A percentile compares a stretch with the other conserved stretches of the same genome.
phyloP scores from a whole-genome alignment of 1,284 basidiomycete species.

The Leccinum fallax region DNA sequence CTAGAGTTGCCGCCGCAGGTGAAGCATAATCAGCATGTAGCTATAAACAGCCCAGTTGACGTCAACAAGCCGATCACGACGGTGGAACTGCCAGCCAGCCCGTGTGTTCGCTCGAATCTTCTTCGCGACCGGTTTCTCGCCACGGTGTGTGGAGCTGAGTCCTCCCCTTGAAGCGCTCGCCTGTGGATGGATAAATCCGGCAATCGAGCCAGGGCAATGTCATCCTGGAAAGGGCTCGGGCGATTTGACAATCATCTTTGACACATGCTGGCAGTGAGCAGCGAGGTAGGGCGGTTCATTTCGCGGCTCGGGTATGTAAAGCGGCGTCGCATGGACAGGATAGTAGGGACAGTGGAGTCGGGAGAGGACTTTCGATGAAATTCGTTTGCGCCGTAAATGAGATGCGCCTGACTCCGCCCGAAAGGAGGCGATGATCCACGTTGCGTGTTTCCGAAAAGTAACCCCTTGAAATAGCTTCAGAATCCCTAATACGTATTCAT shows the following conservation, averaged over 20 bases:
- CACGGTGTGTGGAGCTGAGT: background rate
- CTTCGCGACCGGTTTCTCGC: background rate
- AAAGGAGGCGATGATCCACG: background rate
- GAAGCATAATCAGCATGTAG: background rate
- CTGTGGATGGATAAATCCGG: background rate
- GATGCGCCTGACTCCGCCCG: background rate
- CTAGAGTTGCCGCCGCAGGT: background rate
- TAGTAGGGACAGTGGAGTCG: background rate
- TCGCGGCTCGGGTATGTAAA: background rate
- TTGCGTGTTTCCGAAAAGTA: background rate
- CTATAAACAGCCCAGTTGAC: background rate
- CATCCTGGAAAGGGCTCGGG: background rate
- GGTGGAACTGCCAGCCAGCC: background rate
- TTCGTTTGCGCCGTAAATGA: background rate
- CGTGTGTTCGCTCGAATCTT: background rate
- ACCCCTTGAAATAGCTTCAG: background rate
- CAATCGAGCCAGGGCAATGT: background rate
- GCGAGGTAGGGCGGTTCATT: background rate
- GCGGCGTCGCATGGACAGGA: background rate
- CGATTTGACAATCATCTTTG: background rate
- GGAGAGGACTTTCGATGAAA: background rate
- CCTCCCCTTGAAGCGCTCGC: background rate
- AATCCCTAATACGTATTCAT: background rate
- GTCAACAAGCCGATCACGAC: conserved; percentile 1
- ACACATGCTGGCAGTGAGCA: background rate